Conservation (phyloP, 768 basidiomycete genomes). For the Tulasnella sp. region DNA sequence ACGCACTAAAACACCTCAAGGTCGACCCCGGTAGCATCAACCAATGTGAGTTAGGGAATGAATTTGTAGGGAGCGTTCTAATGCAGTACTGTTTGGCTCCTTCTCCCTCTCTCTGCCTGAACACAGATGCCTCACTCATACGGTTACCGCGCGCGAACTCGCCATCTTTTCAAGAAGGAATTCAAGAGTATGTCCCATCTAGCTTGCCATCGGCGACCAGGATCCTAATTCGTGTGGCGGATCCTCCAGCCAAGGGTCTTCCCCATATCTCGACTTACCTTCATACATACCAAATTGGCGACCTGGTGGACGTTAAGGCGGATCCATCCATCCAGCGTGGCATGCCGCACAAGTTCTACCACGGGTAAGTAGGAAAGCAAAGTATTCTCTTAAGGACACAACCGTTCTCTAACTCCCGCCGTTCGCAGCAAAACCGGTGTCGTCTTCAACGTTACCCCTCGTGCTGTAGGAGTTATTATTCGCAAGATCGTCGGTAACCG, state of each 20-base stretch:
- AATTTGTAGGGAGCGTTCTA: background rate
- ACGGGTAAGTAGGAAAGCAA: constrained; percentile 61
- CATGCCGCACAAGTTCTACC: constrained; percentile 99
- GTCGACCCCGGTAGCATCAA: constrained; percentile 32
- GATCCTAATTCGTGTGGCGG: constrained; percentile 23
- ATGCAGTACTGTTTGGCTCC: background rate
- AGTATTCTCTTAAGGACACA: background rate
- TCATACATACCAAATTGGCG: constrained; percentile 88
- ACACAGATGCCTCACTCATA: constrained; percentile 94
- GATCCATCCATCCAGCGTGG: constrained; percentile 99
- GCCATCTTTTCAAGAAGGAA: constrained; percentile 99
- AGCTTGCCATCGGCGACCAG: constrained; percentile 35
- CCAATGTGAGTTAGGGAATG: constrained; percentile 1
- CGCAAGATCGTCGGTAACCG: constrained; percentile 99
- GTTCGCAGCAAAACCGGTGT: constrained; percentile 85
- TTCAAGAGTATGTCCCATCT: constrained; percentile 73
- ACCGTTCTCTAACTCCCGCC: constrained; percentile 13
- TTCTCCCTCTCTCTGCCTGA: background rate
- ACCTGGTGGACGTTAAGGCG: constrained; percentile 99
- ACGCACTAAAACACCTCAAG: constrained; percentile 30
- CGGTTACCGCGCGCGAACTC: constrained; percentile 99
- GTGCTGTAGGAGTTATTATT: constrained; percentile 92
- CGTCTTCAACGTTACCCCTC: constrained; percentile 95
- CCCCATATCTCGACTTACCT: constrained; percentile 91
- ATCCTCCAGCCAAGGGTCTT: constrained; percentile 72